Base-by-base conservation (phyloP, 2,329 filamentous ascomycete species). In the Chrysoporthe cubensis region DNA sequence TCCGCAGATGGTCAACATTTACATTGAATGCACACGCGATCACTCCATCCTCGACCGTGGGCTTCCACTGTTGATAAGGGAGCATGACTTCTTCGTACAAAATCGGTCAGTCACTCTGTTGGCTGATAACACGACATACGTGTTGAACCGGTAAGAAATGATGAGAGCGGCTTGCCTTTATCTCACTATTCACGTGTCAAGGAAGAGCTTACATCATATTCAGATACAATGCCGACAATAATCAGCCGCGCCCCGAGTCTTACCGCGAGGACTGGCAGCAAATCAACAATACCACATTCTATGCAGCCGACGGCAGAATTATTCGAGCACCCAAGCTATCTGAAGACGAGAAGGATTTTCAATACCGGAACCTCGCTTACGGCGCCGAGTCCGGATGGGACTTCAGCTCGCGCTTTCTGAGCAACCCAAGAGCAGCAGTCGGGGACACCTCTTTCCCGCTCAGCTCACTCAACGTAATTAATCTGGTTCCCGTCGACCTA, bases 321-420 rank as follows among this genome's bases (percentile, higher is more conserved):
- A 90, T 89, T 73, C 85, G 87, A 0, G 71, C 81, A 1, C 82
- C 90, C 18, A 87, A 84, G 70, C 82, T 85, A 4, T 79, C 81
- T 0, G 16, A 34, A 32, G 44, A 48, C 1, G 77, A 89, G 71
- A 83, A 83, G 70, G 83, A 79, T 1, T 74, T 74, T 0, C 77
- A 91, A 4, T 91, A 91, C 72, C 80, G 83, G 40, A 87, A 91
- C 73, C 80, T 91, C 2, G 89, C 89, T 21, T 85, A 84, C 16
- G 88, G 88, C 14, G 89, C 89, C 26, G 89, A 91, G 75, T 87
- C 84, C 5, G 89, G 89, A 40, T 88, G 86, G 84, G 89, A 91
- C 74, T 91, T 90, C 72, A 80, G 78, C 9, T 78, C 83, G 0
- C 84, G 89, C 62, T 91, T 85, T 85, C 77, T 90, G 50, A 78